Evolutionary conservation across 2,329 filamentous ascomycete genomes (phyloP), one percentile per base, ranked within the genome.

Genomic region (Shiraia bambusicola): DNA sequence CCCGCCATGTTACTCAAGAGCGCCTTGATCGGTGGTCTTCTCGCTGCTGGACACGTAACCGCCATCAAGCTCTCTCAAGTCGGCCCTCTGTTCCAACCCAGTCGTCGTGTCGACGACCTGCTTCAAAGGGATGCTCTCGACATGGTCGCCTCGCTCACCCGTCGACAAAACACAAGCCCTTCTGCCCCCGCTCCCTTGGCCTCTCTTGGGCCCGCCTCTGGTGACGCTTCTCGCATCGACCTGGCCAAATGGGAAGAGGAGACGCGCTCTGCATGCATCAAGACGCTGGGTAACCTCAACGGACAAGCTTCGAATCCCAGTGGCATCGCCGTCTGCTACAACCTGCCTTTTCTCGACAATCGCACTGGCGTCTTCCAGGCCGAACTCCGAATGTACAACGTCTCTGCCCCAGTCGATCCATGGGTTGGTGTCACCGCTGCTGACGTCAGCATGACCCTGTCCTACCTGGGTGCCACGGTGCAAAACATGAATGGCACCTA

Each of bases 271-370:
- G 83, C 83, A 15, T 93, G 88, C 66, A 71, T 70, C 31, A 57
- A 70, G 15, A 76, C 79, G 7, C 73, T 93, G 13, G 64, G 67
- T 2, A 63, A 69, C 17, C 73, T 89, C 34, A 72, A 73, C 11
- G 70, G 69, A 9, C 72, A 76, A 45, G 79, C 82, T 29, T 78
- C 79, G 16, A 92, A 91, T 53, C 86, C 86, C 4, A 85, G 86
- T 8, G 88, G 88, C 36, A 80, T 88, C 34, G 85, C 84, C 44
- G 80, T 88, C 34, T 94, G 88, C 77, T 93, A 92, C 72, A 94
- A 93, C 64, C 69, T 94, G 16, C 83, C 84, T 0, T 81, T 80
- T 28, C 76, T 89, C 42, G 79, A 92, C 69, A 81, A 79, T 54
- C 67, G 68, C 4, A 83, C 79, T 0, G 87, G 87, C 22, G 72